Conservation (phyloP, 257 asterid genomes). For the Ophiorrhiza pumila region DNA sequence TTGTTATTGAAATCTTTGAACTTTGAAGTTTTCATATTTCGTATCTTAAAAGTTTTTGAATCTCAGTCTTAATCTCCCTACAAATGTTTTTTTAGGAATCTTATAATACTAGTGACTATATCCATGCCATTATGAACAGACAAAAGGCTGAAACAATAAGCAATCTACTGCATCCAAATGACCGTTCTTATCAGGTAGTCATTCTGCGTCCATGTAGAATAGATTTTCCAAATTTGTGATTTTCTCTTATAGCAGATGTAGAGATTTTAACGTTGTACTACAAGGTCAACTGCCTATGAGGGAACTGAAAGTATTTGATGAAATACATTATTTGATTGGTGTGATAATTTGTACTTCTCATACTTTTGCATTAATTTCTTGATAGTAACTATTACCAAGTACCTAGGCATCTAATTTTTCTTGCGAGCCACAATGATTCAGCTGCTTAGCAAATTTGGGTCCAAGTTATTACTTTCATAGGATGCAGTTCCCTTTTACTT, state of each 20-base stretch:
- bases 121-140: constrained; percentile 38
- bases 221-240: neutral
- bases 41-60: neutral
- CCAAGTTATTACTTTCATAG: neutral
- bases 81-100: constrained; percentile 36
- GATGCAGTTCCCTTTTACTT: neutral
- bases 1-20: neutral
- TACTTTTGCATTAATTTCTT: neutral
- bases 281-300: neutral
- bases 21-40: neutral
- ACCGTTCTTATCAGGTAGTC: constrained; percentile 52
- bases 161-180: constrained; percentile 49
- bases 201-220: constrained; percentile 1
- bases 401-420: neutral
- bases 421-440: neutral
- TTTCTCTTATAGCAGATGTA: neutral
- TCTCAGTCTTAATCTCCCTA: neutral
- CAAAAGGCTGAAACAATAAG: constrained; percentile 54
- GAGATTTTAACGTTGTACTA: neutral
- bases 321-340: constrained; percentile 6
- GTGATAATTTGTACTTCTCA: neutral
- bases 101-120: constrained; percentile 48
- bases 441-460: neutral
- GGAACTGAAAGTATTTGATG: too few relatives aligned
- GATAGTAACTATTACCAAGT: too few relatives aligned